A percentile compares a stretch with the other conserved stretches of the same genome.
Conservation (phyloP, 352 stramenopile genomes). For the Pythium brachiatum region DNA sequence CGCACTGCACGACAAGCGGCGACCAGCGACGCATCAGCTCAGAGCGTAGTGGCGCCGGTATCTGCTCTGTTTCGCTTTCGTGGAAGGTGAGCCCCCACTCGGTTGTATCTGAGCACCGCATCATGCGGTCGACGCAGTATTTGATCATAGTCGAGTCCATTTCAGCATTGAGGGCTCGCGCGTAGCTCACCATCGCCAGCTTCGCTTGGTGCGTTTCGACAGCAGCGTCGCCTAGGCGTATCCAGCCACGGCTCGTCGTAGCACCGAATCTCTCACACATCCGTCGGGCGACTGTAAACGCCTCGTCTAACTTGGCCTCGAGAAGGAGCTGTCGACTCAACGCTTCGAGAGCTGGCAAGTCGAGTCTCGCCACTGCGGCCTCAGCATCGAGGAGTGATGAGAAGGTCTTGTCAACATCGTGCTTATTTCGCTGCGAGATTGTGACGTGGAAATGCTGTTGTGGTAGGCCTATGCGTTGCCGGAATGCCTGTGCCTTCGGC, state of each 20-base stretch:
- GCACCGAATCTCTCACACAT: constrained; percentile 22
- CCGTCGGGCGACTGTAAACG: constrained; percentile 3
- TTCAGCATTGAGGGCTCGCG: constrained; percentile 2
- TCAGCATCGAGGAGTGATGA: constrained; percentile 13
- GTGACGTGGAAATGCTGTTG: constrained; percentile 58
- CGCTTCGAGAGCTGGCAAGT: constrained; percentile 28
- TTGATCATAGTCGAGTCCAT: constrained; percentile 5
- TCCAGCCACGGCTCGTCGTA: constrained; percentile 23
- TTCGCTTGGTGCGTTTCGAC: constrained; percentile 16
- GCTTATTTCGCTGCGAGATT: constrained; percentile 38
- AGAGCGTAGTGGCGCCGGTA: constrained; percentile 7
- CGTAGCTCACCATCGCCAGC: constrained; percentile 30
- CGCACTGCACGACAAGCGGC: background rate
- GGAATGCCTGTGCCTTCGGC: constrained; percentile 48
- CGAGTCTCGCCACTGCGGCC: constrained; percentile 14
- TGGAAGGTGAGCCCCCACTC: constrained; percentile 28
- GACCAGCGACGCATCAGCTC: constrained; percentile 21
- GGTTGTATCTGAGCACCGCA: constrained; percentile 22
- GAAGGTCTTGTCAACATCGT: constrained; percentile 51
- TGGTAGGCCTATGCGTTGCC: constrained; percentile 35
- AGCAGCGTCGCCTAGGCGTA: constrained; percentile 25
- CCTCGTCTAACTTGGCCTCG: constrained; percentile 19
- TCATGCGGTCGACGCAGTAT: constrained; percentile 19
- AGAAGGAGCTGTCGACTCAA: constrained; percentile 26
- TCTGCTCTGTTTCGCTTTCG: constrained; percentile 18